These are phyloP conservation scores for Colletotrichum sp. DNA, from an alignment of 2,329 filamentous ascomycete species.

Conservation along the genomic window DNA sequence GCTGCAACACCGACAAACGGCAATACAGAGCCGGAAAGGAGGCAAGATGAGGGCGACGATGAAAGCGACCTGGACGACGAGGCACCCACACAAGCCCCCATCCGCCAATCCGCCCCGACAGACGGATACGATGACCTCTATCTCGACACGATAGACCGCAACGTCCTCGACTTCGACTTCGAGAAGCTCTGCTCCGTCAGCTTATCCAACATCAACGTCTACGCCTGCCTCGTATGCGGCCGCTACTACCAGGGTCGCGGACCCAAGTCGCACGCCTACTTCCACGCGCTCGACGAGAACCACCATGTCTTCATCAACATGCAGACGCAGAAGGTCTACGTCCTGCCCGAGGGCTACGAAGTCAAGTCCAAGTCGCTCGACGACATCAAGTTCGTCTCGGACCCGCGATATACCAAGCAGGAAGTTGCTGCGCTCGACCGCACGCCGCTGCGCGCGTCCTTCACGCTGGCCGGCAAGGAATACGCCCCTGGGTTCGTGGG, in stretches of 20 bases:
- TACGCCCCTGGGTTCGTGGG: conserved; percentile 96
- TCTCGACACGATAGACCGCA: conserved; percentile 94
- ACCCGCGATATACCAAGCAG: conserved; percentile 81
- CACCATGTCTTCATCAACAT: conserved; percentile 99
- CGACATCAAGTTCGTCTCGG: conserved; percentile 97
- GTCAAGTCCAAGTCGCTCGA: conserved; percentile 93
- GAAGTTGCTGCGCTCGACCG: conserved; percentile 85
- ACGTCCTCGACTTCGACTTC: conserved; percentile 96
- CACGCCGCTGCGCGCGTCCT: conserved; percentile 58
- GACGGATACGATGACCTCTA: conserved; percentile 95
- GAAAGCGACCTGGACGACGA: conserved; percentile 48
- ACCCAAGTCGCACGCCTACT: conserved; percentile 94
- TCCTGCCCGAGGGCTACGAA: conserved; percentile 95
- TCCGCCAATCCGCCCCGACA: conserved; percentile 77
- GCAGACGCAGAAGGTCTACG: conserved; percentile 88
- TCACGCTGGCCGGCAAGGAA: conserved; percentile 81
- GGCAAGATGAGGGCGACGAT: conserved; percentile 34
- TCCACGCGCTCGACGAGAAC: conserved; percentile 91
- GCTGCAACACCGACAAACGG: conserved; percentile 27
- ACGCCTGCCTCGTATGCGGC: conserved; percentile 96
- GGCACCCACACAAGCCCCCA: conserved; percentile 46
- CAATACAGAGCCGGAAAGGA: conserved; percentile 20
- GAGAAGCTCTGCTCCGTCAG: conserved; percentile 98
- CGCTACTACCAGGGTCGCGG: conserved; percentile 96
- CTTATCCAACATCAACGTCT: conserved; percentile 97